These are phyloP conservation scores for Cyberlindnera maritima DNA, from an alignment of 805 yeast genomes.

Conservation along the genomic window DNA sequence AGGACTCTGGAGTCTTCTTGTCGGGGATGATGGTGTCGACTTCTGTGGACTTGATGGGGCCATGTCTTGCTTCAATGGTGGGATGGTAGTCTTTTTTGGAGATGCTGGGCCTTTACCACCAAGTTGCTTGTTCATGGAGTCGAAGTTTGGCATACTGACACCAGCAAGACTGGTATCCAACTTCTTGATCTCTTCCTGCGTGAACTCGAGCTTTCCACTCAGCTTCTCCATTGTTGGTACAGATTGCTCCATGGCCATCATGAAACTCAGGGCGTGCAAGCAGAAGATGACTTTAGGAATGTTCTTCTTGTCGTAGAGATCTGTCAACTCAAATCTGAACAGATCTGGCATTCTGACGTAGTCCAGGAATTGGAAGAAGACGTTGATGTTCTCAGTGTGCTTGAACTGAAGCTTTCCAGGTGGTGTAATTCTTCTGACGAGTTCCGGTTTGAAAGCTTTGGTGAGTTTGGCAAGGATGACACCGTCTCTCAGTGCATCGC, in stretches of 20 bases:
- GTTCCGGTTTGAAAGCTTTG: slow-evolving; percentile 63
- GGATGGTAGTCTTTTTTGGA: slow-evolving; percentile 20
- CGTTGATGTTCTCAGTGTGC: slow-evolving; percentile 89
- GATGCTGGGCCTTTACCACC: slow-evolving; percentile 26
- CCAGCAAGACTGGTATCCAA: slow-evolving; percentile 69
- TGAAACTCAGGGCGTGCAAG: slow-evolving; percentile 80
- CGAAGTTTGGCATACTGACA: slow-evolving; percentile 74
- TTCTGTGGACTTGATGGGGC: slow-evolving; percentile 4
- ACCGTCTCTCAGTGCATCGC: slow-evolving; percentile 77
- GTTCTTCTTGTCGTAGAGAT: slow-evolving; percentile 86
- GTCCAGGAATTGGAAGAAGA: slow-evolving; percentile 69
- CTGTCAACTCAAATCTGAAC: slow-evolving; percentile 88
- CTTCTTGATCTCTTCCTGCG: slow-evolving; percentile 62
- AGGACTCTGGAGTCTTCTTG: slow-evolving; percentile 17
- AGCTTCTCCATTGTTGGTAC: slow-evolving; percentile 63
- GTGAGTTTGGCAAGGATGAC: slow-evolving; percentile 80
- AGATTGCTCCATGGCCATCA: slow-evolving; percentile 51
- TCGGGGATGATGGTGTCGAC: slow-evolving; percentile 1
- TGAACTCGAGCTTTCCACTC: slow-evolving; percentile 60
- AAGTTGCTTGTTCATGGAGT: slow-evolving; percentile 44
- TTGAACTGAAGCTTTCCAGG: slow-evolving; percentile 73
- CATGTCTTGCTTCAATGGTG: slow-evolving; percentile 8
- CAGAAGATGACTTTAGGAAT: slow-evolving; percentile 94
- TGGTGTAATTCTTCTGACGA: slow-evolving; percentile 52
- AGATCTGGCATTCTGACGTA: slow-evolving; percentile 78